Base-by-base conservation (phyloP, 208 protist species). In the Vickermania ingenoplastis region DNA sequence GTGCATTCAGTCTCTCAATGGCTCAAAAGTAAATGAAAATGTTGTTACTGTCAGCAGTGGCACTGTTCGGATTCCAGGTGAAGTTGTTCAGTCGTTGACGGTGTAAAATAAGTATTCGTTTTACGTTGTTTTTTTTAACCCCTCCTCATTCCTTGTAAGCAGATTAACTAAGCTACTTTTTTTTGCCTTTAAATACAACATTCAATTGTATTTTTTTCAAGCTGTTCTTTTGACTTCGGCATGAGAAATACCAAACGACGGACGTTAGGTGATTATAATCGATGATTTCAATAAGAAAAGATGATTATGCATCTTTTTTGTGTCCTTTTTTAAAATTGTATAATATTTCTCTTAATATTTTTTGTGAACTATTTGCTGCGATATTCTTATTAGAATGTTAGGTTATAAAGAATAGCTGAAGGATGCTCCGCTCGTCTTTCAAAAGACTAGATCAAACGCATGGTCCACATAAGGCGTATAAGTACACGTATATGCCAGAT, bases 401-500 rank as follows among this genome's bases (percentile, higher is more conserved):
- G 36, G 11, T 45, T n/a, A 45, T 17, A 45, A 45, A 45, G 11
- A 45, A 45, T 17, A 45, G 36, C 36, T 45, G 36, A 71, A 71
- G 60, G 41, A 27, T n/a, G n/a, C n/a, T 22, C 63, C 67, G 0
- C 29, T 52, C 49, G 45, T 48, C 3, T 22, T 67, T 45, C 36
- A 45, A 45, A 45, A 45, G 17, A 48, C 56, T 90, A 28, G 89
- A 95, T 69, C 80, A 92, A 48, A 96, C 86, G 2, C 62, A 57
- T 69, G 84, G 85, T 50, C 86, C 89, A 0, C 86, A 93, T 59
- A 96, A 96, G 64, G 75, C 82, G 14, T 96, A 96, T 69, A 96
- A 93, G 64, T 96, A 96, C 67, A 87, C 83, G 0, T 96, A 96
- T 59, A 86, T 96, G 77, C 89, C 89, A 0, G 89, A 96, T 68